These are phyloP conservation scores for Metschnikowia drakensbergensis DNA, from an alignment of 805 yeast genomes.

Conservation along the genomic window DNA sequence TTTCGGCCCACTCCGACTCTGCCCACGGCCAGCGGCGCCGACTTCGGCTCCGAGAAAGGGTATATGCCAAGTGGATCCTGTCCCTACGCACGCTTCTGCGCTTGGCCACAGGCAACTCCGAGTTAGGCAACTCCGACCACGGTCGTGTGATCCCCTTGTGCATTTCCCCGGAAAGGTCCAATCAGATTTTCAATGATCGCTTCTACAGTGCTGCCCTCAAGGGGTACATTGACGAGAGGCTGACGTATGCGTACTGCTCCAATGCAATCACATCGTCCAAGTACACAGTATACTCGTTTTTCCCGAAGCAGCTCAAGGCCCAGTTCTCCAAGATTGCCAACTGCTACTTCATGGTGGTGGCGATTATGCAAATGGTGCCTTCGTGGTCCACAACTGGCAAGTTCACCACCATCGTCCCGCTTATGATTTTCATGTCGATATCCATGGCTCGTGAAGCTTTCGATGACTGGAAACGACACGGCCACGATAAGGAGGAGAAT, in stretches of 20 bases:
- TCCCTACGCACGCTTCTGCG: background rate
- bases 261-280: slow-evolving; percentile 83
- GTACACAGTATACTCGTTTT: slow-evolving; percentile 72
- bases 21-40: slow-evolving; percentile 5
- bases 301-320: slow-evolving; percentile 84
- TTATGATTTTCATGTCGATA: slow-evolving; percentile 78
- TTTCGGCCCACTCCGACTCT: background rate
- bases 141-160: slow-evolving; percentile 78
- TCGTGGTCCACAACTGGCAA: slow-evolving; percentile 97
- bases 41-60: slow-evolving; percentile 10
- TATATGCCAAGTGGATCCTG: slow-evolving; percentile 26
- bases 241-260: slow-evolving; percentile 51
- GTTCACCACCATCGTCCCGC: slow-evolving; percentile 88
- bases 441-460: slow-evolving; percentile 91
- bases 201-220: slow-evolving; percentile 22
- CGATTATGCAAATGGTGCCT: slow-evolving; percentile 93
- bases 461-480: slow-evolving; percentile 87
- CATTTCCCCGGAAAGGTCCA: slow-evolving; percentile 36
- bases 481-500: slow-evolving; percentile 82
- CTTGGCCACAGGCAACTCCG: slow-evolving; percentile 8
- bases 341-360: slow-evolving; percentile 81
- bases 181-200: slow-evolving; percentile 27
- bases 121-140: slow-evolving; percentile 28
- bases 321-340: slow-evolving; percentile 94
- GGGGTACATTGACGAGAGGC: slow-evolving; percentile 66